Base-by-base conservation (phyloP, 106 monocot genomes). In the Apostasia ramifera region DNA sequence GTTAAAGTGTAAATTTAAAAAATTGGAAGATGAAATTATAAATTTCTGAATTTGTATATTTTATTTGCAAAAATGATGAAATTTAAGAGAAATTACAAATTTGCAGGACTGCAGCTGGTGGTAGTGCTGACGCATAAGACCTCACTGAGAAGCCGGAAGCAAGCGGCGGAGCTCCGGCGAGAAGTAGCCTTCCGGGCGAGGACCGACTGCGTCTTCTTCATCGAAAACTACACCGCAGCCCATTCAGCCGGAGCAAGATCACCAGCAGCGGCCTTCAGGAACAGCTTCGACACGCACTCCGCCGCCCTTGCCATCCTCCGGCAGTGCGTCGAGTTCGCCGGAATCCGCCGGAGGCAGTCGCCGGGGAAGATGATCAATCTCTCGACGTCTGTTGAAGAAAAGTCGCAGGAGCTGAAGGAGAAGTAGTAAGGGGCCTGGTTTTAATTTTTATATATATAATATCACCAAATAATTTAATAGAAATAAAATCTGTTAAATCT, bases 161-260 rank as follows among this genome's bases (percentile, higher is more conserved):
- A 94, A 57, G 83, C 81, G 1, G 86, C 84, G 60, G 81, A 94
- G 71, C 80, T 94, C 3, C 63, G 76, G 47, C 63, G 69, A 37
- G 90, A 94, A 75, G 84, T 89, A 8, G 76, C 84, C 11, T 76
- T 71, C 44, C 78, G 77, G 54, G 86, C 89, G 1, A 75, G 84
- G 57, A 86, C 90, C 0, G 90, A 94, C 15, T 84, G 94, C 42
- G 90, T 94, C 47, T 94, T 81, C 72, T 72, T 94, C 78, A 77
- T 90, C 6, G 94, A 94, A 77, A 94, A 90, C 67, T 94, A 90
- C 74, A 82, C 78, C 9, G 66, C 80, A 6, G 47, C 59, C 50
- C 47, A 40, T 14, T 40, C 38, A 7, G 10, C 39, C 12, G 74
- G 74, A 15, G 11, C 67, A 47, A 11, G 55, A 6, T 67, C 46